Base-by-base conservation (phyloP, 192 early-diverging fungal genomes). In the Rhizophagus sp. region DNA sequence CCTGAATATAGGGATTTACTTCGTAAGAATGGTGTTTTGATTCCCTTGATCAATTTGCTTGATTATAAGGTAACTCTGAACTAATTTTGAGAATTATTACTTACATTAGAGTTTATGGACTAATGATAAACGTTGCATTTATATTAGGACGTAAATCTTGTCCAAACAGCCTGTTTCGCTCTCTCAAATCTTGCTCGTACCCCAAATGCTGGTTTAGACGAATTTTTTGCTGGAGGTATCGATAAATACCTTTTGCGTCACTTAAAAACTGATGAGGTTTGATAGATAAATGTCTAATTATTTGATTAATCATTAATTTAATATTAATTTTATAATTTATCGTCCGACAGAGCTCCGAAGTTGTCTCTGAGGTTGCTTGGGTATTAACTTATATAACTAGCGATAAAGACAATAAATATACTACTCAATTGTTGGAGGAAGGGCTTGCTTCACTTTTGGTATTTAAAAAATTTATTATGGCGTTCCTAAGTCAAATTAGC, bases 121-220 rank as follows among this genome's bases (percentile, higher is more conserved):
- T 52, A 1, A 15, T 41, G 2, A 73, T 73, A 25, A 73, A n/a
- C 11, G 3, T n/a, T 13, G n/a, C 13, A 9, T n/a, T 22, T 57
- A 33, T 15, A 57, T 15, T 62, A 87, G 82, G 89, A 91, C 70
- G 62, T 83, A 17, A 75, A 78, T 36, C 66, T 92, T 25, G 78
- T 91, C 13, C 93, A 93, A 79, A 92, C 92, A 0, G 86, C 85
- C 9, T 94, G 93, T 82, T 93, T 94, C 84, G 92, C 93, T 7
- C 66, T 94, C 47, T 91, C 92, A 8, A 93, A 93, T 81, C 81
- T 94, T 81, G 89, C 91, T 2, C 90, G 91, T 70, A 87, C 86
- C 25, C 88, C 90, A n/a, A 86, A 88, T 73, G 79, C 89, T 0
- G 86, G 87, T 30, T 84, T 92, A 25, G 79, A 88, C 25, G 84